phyloP scores from a whole-genome alignment of 208 protist species.

The Balamuthia mandrillaris region DNA sequence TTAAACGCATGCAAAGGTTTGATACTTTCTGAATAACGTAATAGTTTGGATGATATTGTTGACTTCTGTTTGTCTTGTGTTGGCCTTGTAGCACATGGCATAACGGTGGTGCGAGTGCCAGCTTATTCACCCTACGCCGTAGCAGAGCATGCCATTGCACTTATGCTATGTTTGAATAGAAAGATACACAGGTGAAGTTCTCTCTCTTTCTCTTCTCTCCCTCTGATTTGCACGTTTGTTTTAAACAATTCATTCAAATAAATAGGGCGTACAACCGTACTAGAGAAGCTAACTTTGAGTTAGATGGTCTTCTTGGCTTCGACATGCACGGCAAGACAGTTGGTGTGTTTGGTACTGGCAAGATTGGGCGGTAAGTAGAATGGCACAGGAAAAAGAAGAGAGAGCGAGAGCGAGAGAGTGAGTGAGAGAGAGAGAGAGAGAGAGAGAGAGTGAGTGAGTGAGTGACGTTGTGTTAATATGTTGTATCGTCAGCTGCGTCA shows the following conservation, averaged over 20 bases:
- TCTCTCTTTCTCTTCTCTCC: background rate
- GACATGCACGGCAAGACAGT: constrained; percentile 70
- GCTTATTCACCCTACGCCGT: constrained; percentile 73
- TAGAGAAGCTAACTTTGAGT: constrained; percentile 65
- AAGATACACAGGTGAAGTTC: constrained; percentile 46
- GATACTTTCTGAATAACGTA: background rate
- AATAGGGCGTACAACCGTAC: constrained; percentile 53
- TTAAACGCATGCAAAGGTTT: constrained; percentile 45
- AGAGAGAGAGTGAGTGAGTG: background rate
- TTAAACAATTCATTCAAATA: background rate
- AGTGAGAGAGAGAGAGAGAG: too few relatives aligned
- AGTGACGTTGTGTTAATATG: background rate
- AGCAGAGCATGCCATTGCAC: constrained; percentile 67
- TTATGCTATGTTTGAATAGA: constrained; percentile 68
- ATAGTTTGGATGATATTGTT: background rate
- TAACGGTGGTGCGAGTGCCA: constrained; percentile 65
- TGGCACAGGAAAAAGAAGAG: background rate
- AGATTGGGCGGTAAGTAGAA: constrained; percentile 66
- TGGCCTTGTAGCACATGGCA: constrained; percentile 11
- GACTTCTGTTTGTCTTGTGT: background rate
- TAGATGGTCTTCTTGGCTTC: constrained; percentile 70
- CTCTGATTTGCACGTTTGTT: background rate
- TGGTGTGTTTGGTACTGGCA: constrained; percentile 75
- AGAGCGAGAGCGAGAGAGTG: background rate
- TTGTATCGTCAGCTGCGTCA: constrained; percentile 10